phyloP scores from a whole-genome alignment of 73 alveolate species.

The Paramecium pentaurelia region DNA sequence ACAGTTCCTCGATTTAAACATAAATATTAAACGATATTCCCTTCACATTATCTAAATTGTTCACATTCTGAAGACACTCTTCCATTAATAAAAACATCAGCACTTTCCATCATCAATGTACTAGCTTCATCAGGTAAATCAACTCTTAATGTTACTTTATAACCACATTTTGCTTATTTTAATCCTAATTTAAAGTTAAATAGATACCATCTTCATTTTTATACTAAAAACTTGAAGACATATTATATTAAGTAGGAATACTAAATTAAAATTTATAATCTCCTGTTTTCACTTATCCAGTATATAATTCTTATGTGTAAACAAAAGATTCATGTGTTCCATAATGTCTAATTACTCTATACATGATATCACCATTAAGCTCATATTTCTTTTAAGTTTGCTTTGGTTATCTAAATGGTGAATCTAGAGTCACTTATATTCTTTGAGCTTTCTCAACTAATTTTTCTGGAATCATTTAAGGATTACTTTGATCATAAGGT shows the following conservation, averaged over 20 bases:
- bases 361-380: not conserved
- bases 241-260: not conserved
- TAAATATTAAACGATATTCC: conserved; percentile 9
- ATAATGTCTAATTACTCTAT: conserved; percentile 13
- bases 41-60: not conserved
- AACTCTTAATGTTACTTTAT: not conserved
- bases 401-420: not conserved
- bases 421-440: not conserved
- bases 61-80: not conserved
- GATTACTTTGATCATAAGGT: conserved; percentile 26
- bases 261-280: conserved; percentile 23
- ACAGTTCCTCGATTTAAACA: conserved; percentile 45
- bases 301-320: not conserved
- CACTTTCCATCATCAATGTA: not conserved
- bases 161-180: not conserved
- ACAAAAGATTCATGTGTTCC: not conserved
- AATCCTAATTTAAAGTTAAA: not conserved
- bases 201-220: conserved; percentile 36
- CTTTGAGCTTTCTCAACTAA: not conserved
- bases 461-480: conserved; percentile 27
- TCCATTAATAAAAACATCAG: conserved; percentile 10
- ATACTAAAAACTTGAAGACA: not conserved
- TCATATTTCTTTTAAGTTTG: conserved; percentile 26
- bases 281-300: not conserved
- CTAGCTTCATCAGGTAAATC: not conserved